Conservation (phyloP, 495 filamentous ascomycete species). For the Penicillium arizonense region DNA sequence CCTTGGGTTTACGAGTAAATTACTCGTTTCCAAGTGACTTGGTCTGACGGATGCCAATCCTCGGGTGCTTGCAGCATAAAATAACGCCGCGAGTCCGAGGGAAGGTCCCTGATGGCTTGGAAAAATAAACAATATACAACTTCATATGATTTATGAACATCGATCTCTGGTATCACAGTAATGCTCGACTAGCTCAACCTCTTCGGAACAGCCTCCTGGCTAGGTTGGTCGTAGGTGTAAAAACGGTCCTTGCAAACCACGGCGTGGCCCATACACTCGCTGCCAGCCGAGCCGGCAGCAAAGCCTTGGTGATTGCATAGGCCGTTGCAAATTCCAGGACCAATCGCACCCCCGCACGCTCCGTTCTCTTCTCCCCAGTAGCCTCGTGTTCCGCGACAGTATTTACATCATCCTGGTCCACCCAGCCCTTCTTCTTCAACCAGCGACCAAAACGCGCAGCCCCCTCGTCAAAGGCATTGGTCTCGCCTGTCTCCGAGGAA, state of each 20-base stretch:
- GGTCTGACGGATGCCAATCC: constrained; percentile 16
- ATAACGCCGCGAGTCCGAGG: constrained; percentile 19
- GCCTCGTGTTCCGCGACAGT: constrained; percentile 23
- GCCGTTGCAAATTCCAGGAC: constrained; percentile 76
- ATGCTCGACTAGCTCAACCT: constrained; percentile 12
- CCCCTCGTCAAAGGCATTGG: constrained; percentile 47
- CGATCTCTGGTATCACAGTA: background rate
- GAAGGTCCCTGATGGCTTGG: constrained; percentile 26
- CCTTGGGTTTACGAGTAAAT: constrained; percentile 92
- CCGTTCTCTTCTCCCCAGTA: constrained; percentile 3
- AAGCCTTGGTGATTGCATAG: constrained; percentile 81
- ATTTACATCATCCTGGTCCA: constrained; percentile 45
- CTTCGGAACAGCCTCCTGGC: constrained; percentile 39
- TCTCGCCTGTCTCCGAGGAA: constrained; percentile 47
- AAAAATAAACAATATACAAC: constrained; percentile 24
- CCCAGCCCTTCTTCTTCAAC: constrained; percentile 61
- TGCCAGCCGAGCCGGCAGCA: constrained; percentile 73
- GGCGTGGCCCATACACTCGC: constrained; percentile 85
- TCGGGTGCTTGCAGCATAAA: constrained; percentile 17
- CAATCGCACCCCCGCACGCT: constrained; percentile 47
- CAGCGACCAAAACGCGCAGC: constrained; percentile 57
- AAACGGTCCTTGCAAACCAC: constrained; percentile 78
- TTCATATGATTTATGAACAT: constrained; percentile 18
- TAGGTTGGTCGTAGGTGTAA: constrained; percentile 46
- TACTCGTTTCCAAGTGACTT: constrained; percentile 22